A percentile compares a stretch with the other conserved stretches of the same genome.
Evolutionary conservation across 2,329 filamentous ascomycete genomes (phyloP).

Genomic region (Calonectria multiphialidica): DNA sequence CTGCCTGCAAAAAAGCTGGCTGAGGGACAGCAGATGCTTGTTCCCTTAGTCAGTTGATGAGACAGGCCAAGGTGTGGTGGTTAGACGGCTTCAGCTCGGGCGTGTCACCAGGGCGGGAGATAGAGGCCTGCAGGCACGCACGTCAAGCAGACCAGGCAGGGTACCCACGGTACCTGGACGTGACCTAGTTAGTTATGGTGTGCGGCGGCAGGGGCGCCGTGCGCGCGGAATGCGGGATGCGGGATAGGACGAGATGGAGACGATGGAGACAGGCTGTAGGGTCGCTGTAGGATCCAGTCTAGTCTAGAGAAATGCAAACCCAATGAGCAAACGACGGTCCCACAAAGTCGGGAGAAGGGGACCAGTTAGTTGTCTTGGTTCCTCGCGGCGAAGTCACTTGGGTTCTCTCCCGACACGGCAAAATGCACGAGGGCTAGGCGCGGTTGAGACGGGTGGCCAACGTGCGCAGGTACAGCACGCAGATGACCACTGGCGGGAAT

Average conservation of each 20-base stretch:
- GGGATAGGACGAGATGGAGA: constrained; percentile 9
- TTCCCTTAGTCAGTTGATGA: constrained; percentile 27
- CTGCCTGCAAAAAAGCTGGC: constrained; percentile 19
- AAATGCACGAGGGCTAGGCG: constrained; percentile 13
- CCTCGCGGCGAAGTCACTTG: not conserved
- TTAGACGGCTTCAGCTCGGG: constrained; percentile 17
- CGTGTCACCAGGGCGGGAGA: constrained; percentile 26
- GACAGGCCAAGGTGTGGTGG: constrained; percentile 14
- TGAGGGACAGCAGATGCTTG: constrained; percentile 19
- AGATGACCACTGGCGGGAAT: constrained; percentile 27
- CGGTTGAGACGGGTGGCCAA: constrained; percentile 12
- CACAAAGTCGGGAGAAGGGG: not conserved
- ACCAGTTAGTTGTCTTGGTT: not conserved
- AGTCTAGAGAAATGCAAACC: not conserved
- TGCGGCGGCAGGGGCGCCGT: constrained; percentile 17
- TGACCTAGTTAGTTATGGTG: constrained; percentile 32
- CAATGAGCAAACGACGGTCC: not conserved
- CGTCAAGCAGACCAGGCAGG: constrained; percentile 22
- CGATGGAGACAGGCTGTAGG: not conserved
- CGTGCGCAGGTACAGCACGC: constrained; percentile 10
- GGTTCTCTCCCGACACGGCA: constrained; percentile 4
- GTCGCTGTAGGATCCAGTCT: not conserved
- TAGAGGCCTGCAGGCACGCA: constrained; percentile 25
- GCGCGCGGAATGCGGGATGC: constrained; percentile 24
- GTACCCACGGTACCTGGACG: constrained; percentile 40